phyloP scores from a whole-genome alignment of 2,329 filamentous ascomycete genomes.

The Ophidiomyces ophidiicola region DNA sequence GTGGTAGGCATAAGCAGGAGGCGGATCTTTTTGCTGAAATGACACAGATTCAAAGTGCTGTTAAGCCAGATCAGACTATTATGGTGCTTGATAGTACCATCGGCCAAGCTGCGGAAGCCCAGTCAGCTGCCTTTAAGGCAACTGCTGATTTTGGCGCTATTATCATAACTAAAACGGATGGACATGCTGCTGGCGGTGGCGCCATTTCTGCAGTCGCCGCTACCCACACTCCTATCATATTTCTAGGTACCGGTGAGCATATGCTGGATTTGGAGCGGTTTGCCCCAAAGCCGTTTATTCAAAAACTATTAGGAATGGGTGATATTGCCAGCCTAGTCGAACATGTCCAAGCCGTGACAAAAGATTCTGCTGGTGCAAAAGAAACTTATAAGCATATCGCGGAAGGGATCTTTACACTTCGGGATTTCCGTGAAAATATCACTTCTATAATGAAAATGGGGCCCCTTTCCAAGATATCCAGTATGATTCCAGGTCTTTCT shows the following conservation, averaged over 20 bases:
- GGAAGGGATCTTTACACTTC: constrained; percentile 89
- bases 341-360: constrained; percentile 87
- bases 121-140: constrained; percentile 94
- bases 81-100: constrained; percentile 97
- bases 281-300: constrained; percentile 81
- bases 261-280: constrained; percentile 92
- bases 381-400: constrained; percentile 99
- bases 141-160: constrained; percentile 95
- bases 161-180: constrained; percentile 97
- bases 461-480: constrained; percentile 88
- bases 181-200: constrained; percentile 87
- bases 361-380: constrained; percentile 67
- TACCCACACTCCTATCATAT: constrained; percentile 92
- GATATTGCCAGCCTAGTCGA: constrained; percentile 92
- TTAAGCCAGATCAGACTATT: constrained; percentile 89
- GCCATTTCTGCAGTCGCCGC: constrained; percentile 95
- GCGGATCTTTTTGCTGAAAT: constrained; percentile 93
- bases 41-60: constrained; percentile 86
- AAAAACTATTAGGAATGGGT: constrained; percentile 90
- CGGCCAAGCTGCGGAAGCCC: constrained; percentile 86
- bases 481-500: constrained; percentile 93
- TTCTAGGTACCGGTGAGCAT: constrained; percentile 94
- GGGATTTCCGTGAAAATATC: constrained; percentile 87
- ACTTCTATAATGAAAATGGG: constrained; percentile 99
- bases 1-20: constrained; percentile 87